Evolutionary conservation across 257 asterid genomes (phyloP), one percentile per base, ranked within the genome.

Genomic region (Solanum chiquidenum): DNA sequence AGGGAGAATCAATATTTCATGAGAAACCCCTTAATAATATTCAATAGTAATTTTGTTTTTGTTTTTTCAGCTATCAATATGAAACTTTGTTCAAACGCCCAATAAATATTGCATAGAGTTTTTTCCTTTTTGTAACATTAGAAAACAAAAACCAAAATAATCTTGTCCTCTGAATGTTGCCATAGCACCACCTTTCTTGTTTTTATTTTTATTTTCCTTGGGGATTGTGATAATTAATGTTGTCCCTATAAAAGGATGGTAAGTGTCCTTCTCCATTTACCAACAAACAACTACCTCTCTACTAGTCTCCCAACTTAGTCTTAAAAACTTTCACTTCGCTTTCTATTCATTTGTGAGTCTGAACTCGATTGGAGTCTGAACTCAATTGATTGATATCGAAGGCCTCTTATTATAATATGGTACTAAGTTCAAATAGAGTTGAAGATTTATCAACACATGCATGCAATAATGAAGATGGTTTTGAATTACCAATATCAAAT

Each of bases 381-480:
- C 2, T 21, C 66, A 1, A 58, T 21, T 18, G 64, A 55, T 55
- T 18, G n/a, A 55, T 55, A 55, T 18, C 64, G n/a, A 55, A 55
- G n/a, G 12, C 25, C 68, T 60, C 72, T n/a, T 64, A n/a, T n/a
- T n/a, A n/a, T 10, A 64, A 64, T 18, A 62, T 85, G 98, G 94
- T 93, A 25, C 33, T 93, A 71, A 91, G 92, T 86, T 93, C 94
- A 38, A 94, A 92, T 88, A 89, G 95, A 74, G 93, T 94, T 7
- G 98, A 95, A 34, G 90, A 92, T 31, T 91, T 90, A 16, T 87
- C 92, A 20, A 89, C 85, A 88, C 88, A 87, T 12, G 91, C 92
- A 71, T 84, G 84, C 91, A 73, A 34, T 29, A 72, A 40, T 31
- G 89, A 90, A 4, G 90, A 90, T 3, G 18, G 23, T 86, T 27